These are phyloP conservation scores for Pilatotrama ljubarskyi DNA, from an alignment of 768 basidiomycete species.

Conservation along the genomic window DNA sequence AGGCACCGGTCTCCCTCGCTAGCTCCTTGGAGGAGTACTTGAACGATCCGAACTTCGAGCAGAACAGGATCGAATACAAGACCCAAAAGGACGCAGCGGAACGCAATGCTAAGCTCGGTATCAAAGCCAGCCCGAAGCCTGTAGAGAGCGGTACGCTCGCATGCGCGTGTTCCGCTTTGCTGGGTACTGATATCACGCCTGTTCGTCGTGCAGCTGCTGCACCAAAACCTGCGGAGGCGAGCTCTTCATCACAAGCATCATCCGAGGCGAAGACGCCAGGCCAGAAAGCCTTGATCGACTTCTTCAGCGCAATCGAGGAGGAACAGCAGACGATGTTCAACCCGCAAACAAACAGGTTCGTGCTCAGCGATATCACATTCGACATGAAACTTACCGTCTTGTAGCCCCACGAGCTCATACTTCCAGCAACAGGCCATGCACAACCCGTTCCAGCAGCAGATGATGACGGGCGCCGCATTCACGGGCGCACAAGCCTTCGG, in stretches of 20 bases:
- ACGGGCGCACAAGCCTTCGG: conserved; percentile 56
- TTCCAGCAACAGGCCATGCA: conserved; percentile 58
- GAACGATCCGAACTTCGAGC: conserved; percentile 95
- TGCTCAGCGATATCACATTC: not conserved
- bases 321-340: conserved; percentile 75
- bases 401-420: conserved; percentile 49
- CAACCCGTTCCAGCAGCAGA: conserved; percentile 74
- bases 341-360: conserved; percentile 59
- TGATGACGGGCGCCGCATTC: conserved; percentile 36
- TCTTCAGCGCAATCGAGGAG: conserved; percentile 87
- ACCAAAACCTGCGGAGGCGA: conserved; percentile 15
- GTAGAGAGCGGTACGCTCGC: conserved; percentile 34
- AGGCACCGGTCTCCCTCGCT: conserved; percentile 96
- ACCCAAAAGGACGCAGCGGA: conserved; percentile 72
- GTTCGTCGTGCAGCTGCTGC: conserved; percentile 18
- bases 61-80: conserved; percentile 91
- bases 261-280: conserved; percentile 33
- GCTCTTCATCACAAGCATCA: not conserved
- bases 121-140: conserved; percentile 25
- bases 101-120: conserved; percentile 31
- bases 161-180: not conserved
- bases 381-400: not conserved
- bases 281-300: conserved; percentile 67
- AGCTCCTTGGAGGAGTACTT: conserved; percentile 94
- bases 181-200: not conserved